Percentiles rank a stretch among this genome's conserved stretches.
Conservation (phyloP, 1,284 basidiomycete genomes). For the Mycena citricolor region DNA sequence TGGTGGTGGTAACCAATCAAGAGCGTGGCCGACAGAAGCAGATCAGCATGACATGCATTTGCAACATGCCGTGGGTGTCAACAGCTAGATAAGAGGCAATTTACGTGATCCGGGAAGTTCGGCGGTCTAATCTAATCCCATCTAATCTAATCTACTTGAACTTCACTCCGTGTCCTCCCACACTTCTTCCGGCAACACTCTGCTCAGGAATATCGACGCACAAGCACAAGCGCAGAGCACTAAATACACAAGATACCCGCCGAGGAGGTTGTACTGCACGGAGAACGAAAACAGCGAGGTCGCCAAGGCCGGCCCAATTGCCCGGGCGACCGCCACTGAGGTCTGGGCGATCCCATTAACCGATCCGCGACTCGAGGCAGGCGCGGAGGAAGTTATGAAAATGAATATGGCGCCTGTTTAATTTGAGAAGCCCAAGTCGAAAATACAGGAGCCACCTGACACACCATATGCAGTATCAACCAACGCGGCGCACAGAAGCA, state of each 20-base stretch:
- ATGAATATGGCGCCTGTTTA: conserved; percentile 60
- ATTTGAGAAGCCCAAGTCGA: neutral
- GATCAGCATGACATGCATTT: no score
- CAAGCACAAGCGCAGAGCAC: conserved; percentile 34
- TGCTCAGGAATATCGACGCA: conserved; percentile 34
- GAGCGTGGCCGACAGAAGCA: no score
- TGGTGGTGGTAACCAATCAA: no score
- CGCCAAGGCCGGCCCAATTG: conserved; percentile 49
- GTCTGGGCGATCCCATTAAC: conserved; percentile 49
- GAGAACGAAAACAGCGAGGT: conserved; percentile 52
- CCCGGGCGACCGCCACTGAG: conserved; percentile 45
- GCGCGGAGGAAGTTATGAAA: conserved; percentile 48
- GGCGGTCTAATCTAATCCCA: no score
- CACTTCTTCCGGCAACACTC: conserved; percentile 32
- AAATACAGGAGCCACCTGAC: conserved; percentile 19
- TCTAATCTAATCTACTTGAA: no score
- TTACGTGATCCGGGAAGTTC: no score
- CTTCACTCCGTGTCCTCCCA: conserved; percentile 31
- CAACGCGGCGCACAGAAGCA: conserved; percentile 34
- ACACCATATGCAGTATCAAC: conserved; percentile 44
- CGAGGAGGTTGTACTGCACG: conserved; percentile 41
- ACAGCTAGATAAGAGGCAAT: no score
- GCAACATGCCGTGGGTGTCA: no score
- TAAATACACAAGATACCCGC: conserved; percentile 46
- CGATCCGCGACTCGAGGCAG: conserved; percentile 35